A percentile compares a stretch with the other conserved stretches of the same genome.
Conservation (phyloP, 2,329 filamentous ascomycete species). For the Fusarium xylarioides region DNA sequence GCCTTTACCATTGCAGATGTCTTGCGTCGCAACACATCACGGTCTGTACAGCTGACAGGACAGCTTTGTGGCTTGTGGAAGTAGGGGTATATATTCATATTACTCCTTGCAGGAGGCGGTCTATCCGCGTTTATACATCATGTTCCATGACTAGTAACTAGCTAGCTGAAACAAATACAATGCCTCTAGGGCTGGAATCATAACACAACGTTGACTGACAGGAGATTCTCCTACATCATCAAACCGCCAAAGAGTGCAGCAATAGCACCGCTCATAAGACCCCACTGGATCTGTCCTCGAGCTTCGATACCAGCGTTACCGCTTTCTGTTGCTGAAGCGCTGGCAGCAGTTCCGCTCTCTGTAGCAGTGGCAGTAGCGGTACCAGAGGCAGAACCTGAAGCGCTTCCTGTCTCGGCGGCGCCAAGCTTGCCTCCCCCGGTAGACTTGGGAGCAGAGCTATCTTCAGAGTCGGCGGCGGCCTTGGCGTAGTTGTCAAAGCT, state of each 20-base stretch:
- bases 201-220: constrained; percentile 7
- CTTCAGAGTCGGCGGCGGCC: constrained; percentile 18
- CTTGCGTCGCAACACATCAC: not conserved
- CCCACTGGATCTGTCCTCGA: constrained; percentile 39
- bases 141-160: constrained; percentile 14
- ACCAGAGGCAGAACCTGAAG: constrained; percentile 13
- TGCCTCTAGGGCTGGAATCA: constrained; percentile 17
- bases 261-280: constrained; percentile 36
- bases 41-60: not conserved
- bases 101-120: constrained; percentile 5
- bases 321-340: constrained; percentile 7
- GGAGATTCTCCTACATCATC: constrained; percentile 28
- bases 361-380: constrained; percentile 27
- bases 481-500: constrained; percentile 24
- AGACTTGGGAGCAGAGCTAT: constrained; percentile 33
- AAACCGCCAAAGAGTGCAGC: constrained; percentile 36
- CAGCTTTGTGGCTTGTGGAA: not conserved
- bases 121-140: constrained; percentile 7
- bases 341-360: constrained; percentile 2
- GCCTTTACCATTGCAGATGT: not conserved
- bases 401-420: constrained; percentile 20
- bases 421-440: constrained; percentile 32
- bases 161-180: constrained; percentile 19
- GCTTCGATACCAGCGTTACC: constrained; percentile 31
- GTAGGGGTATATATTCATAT: constrained; percentile 4